These are phyloP conservation scores for Mortierella sp. DNA, from an alignment of 371 early-diverging fungal species.

Conservation along the genomic window DNA sequence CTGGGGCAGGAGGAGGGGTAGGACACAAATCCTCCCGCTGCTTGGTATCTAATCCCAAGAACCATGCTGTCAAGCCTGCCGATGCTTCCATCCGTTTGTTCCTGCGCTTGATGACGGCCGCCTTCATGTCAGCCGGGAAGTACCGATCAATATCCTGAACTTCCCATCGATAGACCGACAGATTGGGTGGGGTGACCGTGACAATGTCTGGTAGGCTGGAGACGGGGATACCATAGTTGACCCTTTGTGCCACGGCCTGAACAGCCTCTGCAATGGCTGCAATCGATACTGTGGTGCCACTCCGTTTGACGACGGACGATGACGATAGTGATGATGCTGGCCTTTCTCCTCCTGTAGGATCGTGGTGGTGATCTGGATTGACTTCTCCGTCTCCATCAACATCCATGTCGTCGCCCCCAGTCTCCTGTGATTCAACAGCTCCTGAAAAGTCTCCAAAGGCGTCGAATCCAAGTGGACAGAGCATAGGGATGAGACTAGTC, in stretches of 20 bases:
- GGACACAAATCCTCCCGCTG: constrained; percentile 47
- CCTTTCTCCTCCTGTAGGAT: constrained; percentile 1
- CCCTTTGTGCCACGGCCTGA: constrained; percentile 35
- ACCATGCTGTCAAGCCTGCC: constrained; percentile 51
- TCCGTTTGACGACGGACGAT: constrained; percentile 1
- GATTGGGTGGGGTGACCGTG: constrained; percentile 33
- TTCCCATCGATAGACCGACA: constrained; percentile 69
- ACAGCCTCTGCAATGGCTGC: constrained; percentile 45
- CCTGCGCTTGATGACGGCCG: constrained; percentile 34
- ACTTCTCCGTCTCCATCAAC: not conserved
- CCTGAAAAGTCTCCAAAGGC: constrained; percentile 17
- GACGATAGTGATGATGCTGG: no score
- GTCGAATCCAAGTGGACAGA: constrained; percentile 46
- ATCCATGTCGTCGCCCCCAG: constrained; percentile 8
- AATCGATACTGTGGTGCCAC: constrained; percentile 22
- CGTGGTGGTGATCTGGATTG: not conserved
- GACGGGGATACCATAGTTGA: constrained; percentile 49
- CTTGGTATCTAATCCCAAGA: constrained; percentile 34
- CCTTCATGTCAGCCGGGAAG: constrained; percentile 40
- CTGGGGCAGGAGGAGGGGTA: not conserved
- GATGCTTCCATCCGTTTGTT: constrained; percentile 48
- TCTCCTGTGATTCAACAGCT: not conserved
- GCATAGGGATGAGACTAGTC: constrained; percentile 11
- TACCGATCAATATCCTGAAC: constrained; percentile 56
- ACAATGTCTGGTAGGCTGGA: constrained; percentile 25